Evolutionary conservation across 768 basidiomycete species (phyloP).

Genomic region (Hygrophoropsis aurantiaca): DNA sequence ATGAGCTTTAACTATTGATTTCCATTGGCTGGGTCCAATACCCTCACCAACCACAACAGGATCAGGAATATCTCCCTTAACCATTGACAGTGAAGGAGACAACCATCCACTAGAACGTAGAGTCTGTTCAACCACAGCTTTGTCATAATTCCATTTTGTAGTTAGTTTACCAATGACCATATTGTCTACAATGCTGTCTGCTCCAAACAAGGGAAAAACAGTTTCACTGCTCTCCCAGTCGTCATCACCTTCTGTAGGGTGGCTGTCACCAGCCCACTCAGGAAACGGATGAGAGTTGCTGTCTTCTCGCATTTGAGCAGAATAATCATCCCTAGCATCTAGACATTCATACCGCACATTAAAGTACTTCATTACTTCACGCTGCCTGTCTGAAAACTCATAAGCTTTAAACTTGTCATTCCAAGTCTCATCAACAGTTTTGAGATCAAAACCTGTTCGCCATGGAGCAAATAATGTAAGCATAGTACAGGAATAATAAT

Average conservation of each 20-base stretch:
- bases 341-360: constrained; percentile 35
- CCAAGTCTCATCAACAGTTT: constrained; percentile 16
- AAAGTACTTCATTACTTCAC: constrained; percentile 27
- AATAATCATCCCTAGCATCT: constrained; percentile 34
- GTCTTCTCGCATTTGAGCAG: too few species aligned
- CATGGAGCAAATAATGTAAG: constrained; percentile 10
- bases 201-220: too few species aligned
- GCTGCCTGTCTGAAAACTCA: constrained; percentile 8
- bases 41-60: too few species aligned
- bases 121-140: neutral
- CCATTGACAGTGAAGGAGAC: too few species aligned
- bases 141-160: neutral
- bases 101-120: neutral
- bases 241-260: too few species aligned
- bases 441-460: constrained; percentile 4
- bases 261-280: too few species aligned
- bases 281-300: too few species aligned
- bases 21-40: too few species aligned
- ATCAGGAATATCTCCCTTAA: too few species aligned
- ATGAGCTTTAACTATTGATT: too few species aligned
- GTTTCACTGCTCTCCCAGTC: too few species aligned
- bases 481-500: constrained; percentile 15
- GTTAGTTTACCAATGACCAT: neutral
- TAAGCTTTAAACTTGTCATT: constrained; percentile 16
- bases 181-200: neutral